Evolutionary conservation across 805 yeast species (phyloP).

Genomic region (Zygotorulaspora danielsina): DNA sequence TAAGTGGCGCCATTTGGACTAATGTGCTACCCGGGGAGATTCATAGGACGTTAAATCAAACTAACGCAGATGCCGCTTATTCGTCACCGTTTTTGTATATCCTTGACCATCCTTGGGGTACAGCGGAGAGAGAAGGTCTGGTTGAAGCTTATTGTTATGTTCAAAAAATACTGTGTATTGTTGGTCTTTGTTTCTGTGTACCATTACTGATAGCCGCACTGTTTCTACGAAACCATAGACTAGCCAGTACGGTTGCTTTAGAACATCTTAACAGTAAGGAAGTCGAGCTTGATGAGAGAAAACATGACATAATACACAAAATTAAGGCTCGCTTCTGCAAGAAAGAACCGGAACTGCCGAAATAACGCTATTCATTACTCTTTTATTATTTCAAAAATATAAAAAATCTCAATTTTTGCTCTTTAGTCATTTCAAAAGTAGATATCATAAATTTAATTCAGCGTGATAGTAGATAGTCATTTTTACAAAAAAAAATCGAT

Average conservation of each 20-base stretch:
- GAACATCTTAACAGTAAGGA: conserved; percentile 3
- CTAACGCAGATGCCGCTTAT: conserved; percentile 42
- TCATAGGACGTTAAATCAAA: conserved; percentile 34
- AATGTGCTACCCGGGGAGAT: conserved; percentile 46
- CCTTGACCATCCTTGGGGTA: conserved; percentile 48
- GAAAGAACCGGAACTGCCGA: too few species aligned
- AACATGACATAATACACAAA: conserved; percentile 5
- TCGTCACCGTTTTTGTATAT: conserved; percentile 48
- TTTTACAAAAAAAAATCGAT: too few species aligned
- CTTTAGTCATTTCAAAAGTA: too few species aligned
- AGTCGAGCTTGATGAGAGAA: conserved; percentile 5
- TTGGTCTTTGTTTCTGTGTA: conserved; percentile 50
- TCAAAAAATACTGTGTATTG: conserved; percentile 49
- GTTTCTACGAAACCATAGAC: conserved; percentile 48
- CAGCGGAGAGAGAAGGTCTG: conserved; percentile 49
- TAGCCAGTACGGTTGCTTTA: conserved; percentile 27
- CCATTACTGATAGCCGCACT: conserved; percentile 46
- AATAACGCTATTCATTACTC: too few species aligned
- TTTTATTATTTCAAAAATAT: too few species aligned
- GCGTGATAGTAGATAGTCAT: too few species aligned
- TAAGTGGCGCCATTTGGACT: conserved; percentile 73
- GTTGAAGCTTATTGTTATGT: conserved; percentile 51
- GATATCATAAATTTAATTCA: too few species aligned
- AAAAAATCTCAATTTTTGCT: too few species aligned
- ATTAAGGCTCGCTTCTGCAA: conserved; percentile 3